These are phyloP conservation scores for Amyloporia xantha DNA, from an alignment of 768 basidiomycete species.

Conservation along the genomic window DNA sequence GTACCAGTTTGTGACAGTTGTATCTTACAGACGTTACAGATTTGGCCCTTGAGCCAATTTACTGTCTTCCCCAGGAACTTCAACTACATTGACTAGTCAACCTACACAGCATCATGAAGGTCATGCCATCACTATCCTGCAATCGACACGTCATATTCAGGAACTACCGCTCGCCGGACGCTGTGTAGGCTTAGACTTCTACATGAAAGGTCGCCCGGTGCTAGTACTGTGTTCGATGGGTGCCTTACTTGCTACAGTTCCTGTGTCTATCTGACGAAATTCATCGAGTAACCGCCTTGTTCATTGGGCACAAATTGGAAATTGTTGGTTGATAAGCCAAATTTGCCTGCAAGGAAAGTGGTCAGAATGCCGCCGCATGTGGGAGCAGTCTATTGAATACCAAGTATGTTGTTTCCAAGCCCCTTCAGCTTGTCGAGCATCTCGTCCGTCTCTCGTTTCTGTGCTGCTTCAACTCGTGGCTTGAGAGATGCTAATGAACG, in stretches of 20 bases:
- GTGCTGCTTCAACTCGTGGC: conserved; percentile 64
- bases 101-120: neutral
- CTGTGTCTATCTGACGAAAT: conserved; percentile 45
- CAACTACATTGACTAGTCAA: conserved; percentile 19
- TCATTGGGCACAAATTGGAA: conserved; percentile 95
- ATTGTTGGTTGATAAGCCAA: conserved; percentile 92
- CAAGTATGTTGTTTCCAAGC: conserved; percentile 84
- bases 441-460: conserved; percentile 83
- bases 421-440: conserved; percentile 92
- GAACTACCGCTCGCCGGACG: no score
- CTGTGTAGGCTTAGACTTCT: no score
- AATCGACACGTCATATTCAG: neutral
- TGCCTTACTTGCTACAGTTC: no score
- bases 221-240: no score
- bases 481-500: conserved; percentile 50
- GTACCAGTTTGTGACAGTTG: neutral
- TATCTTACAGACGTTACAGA: conserved; percentile 12
- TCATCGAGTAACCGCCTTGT: conserved; percentile 93
- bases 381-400: conserved; percentile 32
- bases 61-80: conserved; percentile 26
- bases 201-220: no score
- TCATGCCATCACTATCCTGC: neutral
- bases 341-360: conserved; percentile 53
- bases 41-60: conserved; percentile 21
- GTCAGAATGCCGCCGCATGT: neutral